Evolutionary conservation across 331 rosid species (phyloP).

Genomic region (Pyracantha coccinea): DNA sequence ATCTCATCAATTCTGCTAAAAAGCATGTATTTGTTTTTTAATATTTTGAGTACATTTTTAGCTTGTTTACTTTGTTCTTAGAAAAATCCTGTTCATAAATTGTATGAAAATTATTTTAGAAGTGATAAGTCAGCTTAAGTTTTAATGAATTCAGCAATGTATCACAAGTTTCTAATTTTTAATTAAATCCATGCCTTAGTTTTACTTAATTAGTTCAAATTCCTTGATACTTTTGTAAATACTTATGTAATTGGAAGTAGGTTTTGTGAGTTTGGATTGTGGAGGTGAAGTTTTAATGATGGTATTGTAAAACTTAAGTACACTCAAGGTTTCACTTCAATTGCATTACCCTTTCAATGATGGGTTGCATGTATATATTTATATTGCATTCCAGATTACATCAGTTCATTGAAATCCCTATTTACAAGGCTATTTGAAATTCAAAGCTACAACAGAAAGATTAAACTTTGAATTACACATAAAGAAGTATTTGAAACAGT

Average conservation of each 20-base stretch:
- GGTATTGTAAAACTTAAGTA: too few relatives aligned
- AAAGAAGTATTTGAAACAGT: too few relatives aligned
- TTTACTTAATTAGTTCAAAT: neutral
- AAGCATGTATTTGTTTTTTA: neutral
- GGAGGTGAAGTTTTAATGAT: conserved; percentile 67
- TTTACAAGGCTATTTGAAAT: too few relatives aligned
- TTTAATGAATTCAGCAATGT: neutral
- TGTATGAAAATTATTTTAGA: neutral
- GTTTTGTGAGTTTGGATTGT: conserved; percentile 84
- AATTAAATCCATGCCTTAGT: neutral
- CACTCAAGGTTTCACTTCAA: too few relatives aligned
- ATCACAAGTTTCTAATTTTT: neutral
- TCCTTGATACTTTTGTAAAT: too few relatives aligned
- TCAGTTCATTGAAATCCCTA: too few relatives aligned
- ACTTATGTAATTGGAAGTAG: conserved; percentile 20
- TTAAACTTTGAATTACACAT: too few relatives aligned
- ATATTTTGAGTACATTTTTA: neutral
- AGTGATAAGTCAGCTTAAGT: neutral
- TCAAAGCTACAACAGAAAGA: too few relatives aligned
- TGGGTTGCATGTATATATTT: too few relatives aligned
- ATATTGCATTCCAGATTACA: too few relatives aligned
- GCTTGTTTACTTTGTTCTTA: neutral
- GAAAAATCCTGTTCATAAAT: neutral
- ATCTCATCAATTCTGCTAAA: neutral
- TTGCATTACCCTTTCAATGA: too few relatives aligned